Evolutionary conservation across 441 rosid species (phyloP).

Genomic region (Croton laevigatus): DNA sequence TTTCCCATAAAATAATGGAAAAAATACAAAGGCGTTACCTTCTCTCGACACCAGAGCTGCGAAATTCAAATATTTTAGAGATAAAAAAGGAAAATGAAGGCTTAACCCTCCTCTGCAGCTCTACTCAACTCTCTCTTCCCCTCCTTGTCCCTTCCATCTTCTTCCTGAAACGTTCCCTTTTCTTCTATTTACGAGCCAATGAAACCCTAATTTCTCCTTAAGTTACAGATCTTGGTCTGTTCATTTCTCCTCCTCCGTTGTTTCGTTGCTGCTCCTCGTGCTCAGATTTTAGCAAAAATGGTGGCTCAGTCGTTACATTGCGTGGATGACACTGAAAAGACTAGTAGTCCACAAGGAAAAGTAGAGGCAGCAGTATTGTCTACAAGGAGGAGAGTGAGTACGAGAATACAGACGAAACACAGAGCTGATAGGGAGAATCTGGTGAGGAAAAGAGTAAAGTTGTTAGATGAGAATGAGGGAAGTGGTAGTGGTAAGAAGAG

Average conservation of each 20-base stretch:
- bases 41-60: too few relatives aligned
- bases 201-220: background rate
- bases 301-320: constrained; percentile 12
- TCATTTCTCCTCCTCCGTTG: background rate
- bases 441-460: constrained; percentile 39
- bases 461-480: constrained; percentile 29
- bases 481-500: constrained; percentile 16
- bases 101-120: too few relatives aligned
- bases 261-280: too few relatives aligned
- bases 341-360: background rate
- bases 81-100: too few relatives aligned
- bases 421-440: constrained; percentile 5
- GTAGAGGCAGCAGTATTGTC: constrained; percentile 6
- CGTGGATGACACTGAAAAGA: constrained; percentile 1
- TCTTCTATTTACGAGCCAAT: background rate
- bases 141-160: background rate
- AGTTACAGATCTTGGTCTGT: background rate
- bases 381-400: constrained; percentile 7
- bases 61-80: too few relatives aligned
- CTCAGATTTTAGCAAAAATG: constrained; percentile 9
- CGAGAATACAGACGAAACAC: background rate
- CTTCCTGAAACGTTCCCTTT: too few relatives aligned
- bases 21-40: too few relatives aligned
- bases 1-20: too few relatives aligned
- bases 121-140: too few relatives aligned